phyloP scores from a whole-genome alignment of 2,329 filamentous ascomycete genomes.

The Arthrobotrys sphaeroides region DNA sequence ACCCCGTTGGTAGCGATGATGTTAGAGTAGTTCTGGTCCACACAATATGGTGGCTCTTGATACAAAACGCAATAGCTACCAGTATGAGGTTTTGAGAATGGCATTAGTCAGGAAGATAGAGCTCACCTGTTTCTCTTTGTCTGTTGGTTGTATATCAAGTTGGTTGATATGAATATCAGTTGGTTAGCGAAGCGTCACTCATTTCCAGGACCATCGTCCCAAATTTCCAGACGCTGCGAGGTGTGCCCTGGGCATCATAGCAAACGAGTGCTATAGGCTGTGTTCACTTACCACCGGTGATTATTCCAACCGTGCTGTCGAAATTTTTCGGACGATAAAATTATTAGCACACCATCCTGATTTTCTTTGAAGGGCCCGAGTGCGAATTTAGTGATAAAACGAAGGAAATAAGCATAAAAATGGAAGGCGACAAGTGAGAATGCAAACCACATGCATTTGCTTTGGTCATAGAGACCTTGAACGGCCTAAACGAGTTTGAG shows the following conservation, averaged over 20 bases:
- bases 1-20: slow-evolving; percentile 17
- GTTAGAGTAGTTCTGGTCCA: slow-evolving; percentile 5
- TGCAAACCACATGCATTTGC: slow-evolving; percentile 4
- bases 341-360: slow-evolving; percentile 42
- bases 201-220: not conserved
- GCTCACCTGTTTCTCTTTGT: slow-evolving; percentile 22
- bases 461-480: not conserved
- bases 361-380: slow-evolving; percentile 2
- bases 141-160: not conserved
- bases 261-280: not conserved
- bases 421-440: slow-evolving; percentile 10
- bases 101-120: not conserved
- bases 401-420: slow-evolving; percentile 6
- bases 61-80: not conserved
- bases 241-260: not conserved
- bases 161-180: not conserved
- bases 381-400: not conserved
- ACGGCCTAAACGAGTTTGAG: slow-evolving; percentile 4
- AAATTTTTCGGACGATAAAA: slow-evolving; percentile 21
- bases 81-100: not conserved
- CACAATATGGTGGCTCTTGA: not conserved
- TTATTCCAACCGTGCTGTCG: slow-evolving; percentile 33
- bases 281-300: slow-evolving; percentile 29
- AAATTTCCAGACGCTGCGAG: not conserved
- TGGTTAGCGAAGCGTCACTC: not conserved